Percentiles rank a stretch among this genome's conserved stretches.
phyloP scores from a whole-genome alignment of 2,329 filamentous ascomycete genomes.

The Claviceps monticola region DNA sequence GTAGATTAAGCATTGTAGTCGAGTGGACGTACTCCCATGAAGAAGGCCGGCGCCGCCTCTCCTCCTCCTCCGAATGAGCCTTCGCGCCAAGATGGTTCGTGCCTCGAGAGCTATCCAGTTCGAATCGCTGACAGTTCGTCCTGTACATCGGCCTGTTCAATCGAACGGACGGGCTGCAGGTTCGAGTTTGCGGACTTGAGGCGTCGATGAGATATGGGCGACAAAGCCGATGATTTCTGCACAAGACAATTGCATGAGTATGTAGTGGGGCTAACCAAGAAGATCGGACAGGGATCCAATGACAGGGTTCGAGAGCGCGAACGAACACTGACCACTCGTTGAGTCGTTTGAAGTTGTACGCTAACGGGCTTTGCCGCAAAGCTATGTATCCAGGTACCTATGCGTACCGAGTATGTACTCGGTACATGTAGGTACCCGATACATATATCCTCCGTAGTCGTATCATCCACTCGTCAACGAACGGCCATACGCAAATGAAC shows the following conservation, averaged over 20 bases:
- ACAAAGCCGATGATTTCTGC: conserved; percentile 8
- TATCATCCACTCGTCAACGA: no score
- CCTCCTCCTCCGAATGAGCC: not conserved
- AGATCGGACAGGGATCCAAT: not conserved
- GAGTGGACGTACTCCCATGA: conserved; percentile 18
- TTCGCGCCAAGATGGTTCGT: conserved; percentile 1
- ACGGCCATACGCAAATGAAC: no score
- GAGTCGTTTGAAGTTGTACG: no score
- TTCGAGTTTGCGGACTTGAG: not conserved
- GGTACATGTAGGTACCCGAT: no score
- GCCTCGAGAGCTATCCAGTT: conserved; percentile 15
- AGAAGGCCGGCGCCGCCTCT: conserved; percentile 10
- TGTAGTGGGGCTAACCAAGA: conserved; percentile 2
- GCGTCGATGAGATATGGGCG: not conserved
- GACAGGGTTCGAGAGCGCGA: not conserved
- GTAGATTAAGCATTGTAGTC: not conserved
- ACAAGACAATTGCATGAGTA: conserved; percentile 2
- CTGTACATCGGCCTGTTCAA: not conserved
- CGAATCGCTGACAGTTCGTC: conserved; percentile 6
- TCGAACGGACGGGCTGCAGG: not conserved
- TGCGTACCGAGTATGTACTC: no score
- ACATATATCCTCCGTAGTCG: no score
- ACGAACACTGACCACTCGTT: no score
- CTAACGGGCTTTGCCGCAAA: no score
- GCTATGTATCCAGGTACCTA: no score